Conservation (phyloP, 352 stramenopile genomes). For the Globisporangium cylindrosporum region DNA sequence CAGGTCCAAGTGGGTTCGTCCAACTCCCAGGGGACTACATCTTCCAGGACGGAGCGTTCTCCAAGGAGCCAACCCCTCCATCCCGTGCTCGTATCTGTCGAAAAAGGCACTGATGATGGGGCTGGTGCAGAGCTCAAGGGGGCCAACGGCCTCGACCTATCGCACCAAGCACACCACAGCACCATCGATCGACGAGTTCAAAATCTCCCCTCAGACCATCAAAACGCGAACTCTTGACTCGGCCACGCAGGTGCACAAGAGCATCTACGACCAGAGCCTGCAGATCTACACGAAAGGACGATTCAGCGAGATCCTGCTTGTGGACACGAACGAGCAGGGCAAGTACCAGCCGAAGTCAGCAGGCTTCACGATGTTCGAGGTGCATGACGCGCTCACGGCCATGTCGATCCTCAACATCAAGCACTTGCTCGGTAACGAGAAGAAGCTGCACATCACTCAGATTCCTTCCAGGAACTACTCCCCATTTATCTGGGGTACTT, state of each 20-base stretch:
- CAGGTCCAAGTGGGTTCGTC: slow-evolving; percentile 42
- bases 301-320: slow-evolving; percentile 23
- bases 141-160: neutral
- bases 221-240: neutral
- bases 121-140: slow-evolving; percentile 19
- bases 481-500: too few relatives aligned
- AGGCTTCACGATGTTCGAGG: slow-evolving; percentile 21
- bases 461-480: neutral
- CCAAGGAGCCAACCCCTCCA: slow-evolving; percentile 20
- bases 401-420: slow-evolving; percentile 38
- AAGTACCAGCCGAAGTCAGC: slow-evolving; percentile 14
- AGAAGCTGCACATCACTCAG: slow-evolving; percentile 17
- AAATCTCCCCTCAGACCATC: neutral
- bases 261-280: slow-evolving; percentile 5
- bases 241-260: neutral
- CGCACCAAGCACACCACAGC: neutral
- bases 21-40: slow-evolving; percentile 48
- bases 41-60: slow-evolving; percentile 40
- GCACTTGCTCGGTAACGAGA: slow-evolving; percentile 24
- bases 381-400: slow-evolving; percentile 24
- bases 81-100: slow-evolving; percentile 33
- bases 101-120: slow-evolving; percentile 37
- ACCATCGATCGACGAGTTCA: neutral
- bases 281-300: neutral
- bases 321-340: slow-evolving; percentile 25